Evolutionary conservation across 2,329 filamentous ascomycete genomes (phyloP).

Genomic region (Fusarium cyanostomum): DNA sequence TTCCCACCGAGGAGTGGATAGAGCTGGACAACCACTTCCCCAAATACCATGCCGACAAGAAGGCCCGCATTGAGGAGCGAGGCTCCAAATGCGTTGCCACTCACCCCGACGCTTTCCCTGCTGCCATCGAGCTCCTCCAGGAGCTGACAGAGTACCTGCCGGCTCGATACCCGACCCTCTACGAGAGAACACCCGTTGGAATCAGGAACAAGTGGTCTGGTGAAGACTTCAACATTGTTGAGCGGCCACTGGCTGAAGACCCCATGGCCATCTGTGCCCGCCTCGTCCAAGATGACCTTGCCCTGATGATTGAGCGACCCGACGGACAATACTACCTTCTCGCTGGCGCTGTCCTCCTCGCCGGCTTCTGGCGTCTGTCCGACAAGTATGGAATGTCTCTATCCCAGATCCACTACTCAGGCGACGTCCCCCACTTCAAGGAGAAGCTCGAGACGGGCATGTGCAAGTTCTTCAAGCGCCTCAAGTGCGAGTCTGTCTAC

Average conservation of each 20-base stretch:
- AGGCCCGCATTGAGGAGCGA: slow-evolving; percentile 71
- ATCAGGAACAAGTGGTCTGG: slow-evolving; percentile 76
- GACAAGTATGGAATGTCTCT: slow-evolving; percentile 86
- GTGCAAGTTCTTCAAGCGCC: slow-evolving; percentile 80
- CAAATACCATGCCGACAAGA: slow-evolving; percentile 77
- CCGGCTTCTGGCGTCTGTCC: slow-evolving; percentile 83
- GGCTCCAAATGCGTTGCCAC: slow-evolving; percentile 74
- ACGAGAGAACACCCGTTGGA: slow-evolving; percentile 68
- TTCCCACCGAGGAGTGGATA: slow-evolving; percentile 80
- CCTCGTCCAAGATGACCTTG: slow-evolving; percentile 82
- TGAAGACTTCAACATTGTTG: slow-evolving; percentile 75
- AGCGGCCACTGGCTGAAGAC: slow-evolving; percentile 74
- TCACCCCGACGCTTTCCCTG: slow-evolving; percentile 74
- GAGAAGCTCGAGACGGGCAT: slow-evolving; percentile 80
- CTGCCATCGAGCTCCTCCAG: slow-evolving; percentile 78
- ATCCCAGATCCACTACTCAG: slow-evolving; percentile 81
- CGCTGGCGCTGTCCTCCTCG: slow-evolving; percentile 77
- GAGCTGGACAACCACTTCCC: slow-evolving; percentile 84
- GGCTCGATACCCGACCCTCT: slow-evolving; percentile 78
- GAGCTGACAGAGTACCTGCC: slow-evolving; percentile 78
- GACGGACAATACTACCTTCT: slow-evolving; percentile 86
- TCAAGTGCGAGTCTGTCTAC: slow-evolving; percentile 72
- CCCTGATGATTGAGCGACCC: slow-evolving; percentile 79
- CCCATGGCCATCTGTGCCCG: slow-evolving; percentile 80
- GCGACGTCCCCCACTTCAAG: slow-evolving; percentile 77